These are phyloP conservation scores for Globisporangium ultimum DNA, from an alignment of 352 stramenopile genomes.

Conservation along the genomic window DNA sequence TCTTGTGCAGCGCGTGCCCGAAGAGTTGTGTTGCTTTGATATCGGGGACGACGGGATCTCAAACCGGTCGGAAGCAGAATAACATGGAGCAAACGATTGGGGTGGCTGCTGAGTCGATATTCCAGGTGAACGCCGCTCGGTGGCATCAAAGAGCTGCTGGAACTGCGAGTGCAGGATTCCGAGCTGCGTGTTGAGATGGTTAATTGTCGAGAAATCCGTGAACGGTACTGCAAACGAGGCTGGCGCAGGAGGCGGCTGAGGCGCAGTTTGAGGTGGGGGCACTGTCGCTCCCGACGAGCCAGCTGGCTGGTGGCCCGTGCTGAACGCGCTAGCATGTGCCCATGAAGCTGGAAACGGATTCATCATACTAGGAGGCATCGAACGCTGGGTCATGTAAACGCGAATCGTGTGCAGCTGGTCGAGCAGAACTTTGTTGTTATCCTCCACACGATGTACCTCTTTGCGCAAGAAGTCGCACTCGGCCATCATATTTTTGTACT, in stretches of 20 bases:
- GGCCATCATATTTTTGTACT: conserved; percentile 32
- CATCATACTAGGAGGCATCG: conserved; percentile 17
- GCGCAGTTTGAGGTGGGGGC: neutral
- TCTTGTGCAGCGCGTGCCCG: neutral
- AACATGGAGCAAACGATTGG: conserved; percentile 8
- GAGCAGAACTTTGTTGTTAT: conserved; percentile 59
- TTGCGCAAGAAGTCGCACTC: conserved; percentile 51
- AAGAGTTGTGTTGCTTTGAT: conserved; percentile 2
- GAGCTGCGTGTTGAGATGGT: conserved; percentile 47
- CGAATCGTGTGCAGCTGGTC: conserved; percentile 58
- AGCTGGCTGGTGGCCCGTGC: neutral
- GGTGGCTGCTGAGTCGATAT: neutral
- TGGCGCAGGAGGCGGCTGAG: neutral
- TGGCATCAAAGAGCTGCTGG: conserved; percentile 52
- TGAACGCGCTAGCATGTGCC: neutral
- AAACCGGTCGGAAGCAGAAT: conserved; percentile 35
- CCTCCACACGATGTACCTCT: conserved; percentile 45
- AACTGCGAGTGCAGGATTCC: conserved; percentile 52
- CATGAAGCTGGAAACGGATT: neutral
- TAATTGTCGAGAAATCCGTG: conserved; percentile 30
- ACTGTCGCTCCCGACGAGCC: neutral
- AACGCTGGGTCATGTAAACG: conserved; percentile 52
- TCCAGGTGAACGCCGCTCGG: conserved; percentile 15
- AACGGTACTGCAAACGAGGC: conserved; percentile 8
- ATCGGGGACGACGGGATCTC: conserved; percentile 30